A percentile compares a stretch with the other conserved stretches of the same genome.
These are phyloP conservation scores for Neurospora hispaniola DNA, from an alignment of 495 filamentous ascomycete species.

Conservation along the genomic window DNA sequence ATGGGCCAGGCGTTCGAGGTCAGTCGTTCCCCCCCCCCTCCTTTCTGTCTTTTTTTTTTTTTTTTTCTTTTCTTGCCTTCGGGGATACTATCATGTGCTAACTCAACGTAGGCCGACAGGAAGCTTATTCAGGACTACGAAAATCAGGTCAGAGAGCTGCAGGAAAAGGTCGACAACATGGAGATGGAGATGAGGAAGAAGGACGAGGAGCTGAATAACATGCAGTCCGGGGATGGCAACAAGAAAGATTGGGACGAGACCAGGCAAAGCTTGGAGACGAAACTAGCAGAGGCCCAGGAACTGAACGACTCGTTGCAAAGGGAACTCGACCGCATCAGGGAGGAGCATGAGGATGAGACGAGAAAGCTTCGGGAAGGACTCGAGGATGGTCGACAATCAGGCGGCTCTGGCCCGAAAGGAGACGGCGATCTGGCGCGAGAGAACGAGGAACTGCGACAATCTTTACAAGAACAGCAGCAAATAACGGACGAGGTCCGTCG, in stretches of 20 bases:
- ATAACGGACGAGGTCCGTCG: slow-evolving; percentile 83
- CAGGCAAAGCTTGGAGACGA: slow-evolving; percentile 62
- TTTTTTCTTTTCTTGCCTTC: background rate
- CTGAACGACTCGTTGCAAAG: slow-evolving; percentile 65
- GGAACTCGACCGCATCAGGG: slow-evolving; percentile 63
- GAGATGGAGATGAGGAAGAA: slow-evolving; percentile 47
- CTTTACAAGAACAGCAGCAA: slow-evolving; percentile 63
- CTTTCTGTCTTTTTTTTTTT: too few relatives aligned
- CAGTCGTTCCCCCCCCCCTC: slow-evolving; percentile 6
- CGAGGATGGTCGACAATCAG: slow-evolving; percentile 37
- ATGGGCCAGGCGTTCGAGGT: slow-evolving; percentile 42
- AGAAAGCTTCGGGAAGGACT: slow-evolving; percentile 54
- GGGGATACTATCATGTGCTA: background rate
- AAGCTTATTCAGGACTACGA: slow-evolving; percentile 68
- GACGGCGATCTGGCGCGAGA: slow-evolving; percentile 58
- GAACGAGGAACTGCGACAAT: slow-evolving; percentile 59
- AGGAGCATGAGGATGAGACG: slow-evolving; percentile 54
- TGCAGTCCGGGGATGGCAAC: slow-evolving; percentile 36
- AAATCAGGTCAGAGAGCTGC: slow-evolving; percentile 60
- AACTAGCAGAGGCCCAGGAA: slow-evolving; percentile 65
- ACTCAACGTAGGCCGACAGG: slow-evolving; percentile 45
- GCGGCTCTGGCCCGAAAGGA: slow-evolving; percentile 10
- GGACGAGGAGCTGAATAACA: slow-evolving; percentile 35
- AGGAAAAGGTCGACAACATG: slow-evolving; percentile 62
- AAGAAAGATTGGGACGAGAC: slow-evolving; percentile 66